A percentile compares a stretch with the other conserved stretches of the same genome.
phyloP scores from a whole-genome alignment of 805 yeast genomes.

The Hyphopichia homilentoma region DNA sequence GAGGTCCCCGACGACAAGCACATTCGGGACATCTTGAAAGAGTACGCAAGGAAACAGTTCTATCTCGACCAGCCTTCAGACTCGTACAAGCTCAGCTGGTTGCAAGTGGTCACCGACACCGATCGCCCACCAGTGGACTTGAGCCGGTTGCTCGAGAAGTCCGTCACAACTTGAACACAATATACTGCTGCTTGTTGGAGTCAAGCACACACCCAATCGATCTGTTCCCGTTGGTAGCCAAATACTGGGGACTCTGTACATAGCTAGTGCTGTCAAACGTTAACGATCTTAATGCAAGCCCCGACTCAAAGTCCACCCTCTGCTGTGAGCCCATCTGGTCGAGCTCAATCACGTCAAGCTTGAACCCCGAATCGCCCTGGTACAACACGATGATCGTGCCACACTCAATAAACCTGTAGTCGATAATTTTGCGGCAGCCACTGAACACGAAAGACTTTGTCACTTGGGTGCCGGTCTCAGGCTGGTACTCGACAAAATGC shows the following conservation, averaged over 20 bases:
- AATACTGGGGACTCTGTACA: conserved; percentile 22
- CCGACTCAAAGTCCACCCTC: conserved; percentile 3
- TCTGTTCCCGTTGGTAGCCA: conserved; percentile 28
- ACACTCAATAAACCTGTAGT: no score
- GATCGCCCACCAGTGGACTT: no score
- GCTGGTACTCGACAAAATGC: not conserved
- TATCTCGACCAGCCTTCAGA: conserved; percentile 15
- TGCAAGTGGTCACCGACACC: no score
- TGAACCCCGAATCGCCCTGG: not conserved
- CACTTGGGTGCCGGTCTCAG: not conserved
- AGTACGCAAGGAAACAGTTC: conserved; percentile 28
- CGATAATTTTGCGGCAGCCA: conserved; percentile 1
- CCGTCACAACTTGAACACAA: conserved; percentile 24
- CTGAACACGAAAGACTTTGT: not conserved
- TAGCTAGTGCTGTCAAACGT: conserved; percentile 7
- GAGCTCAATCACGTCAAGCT: conserved; percentile 4
- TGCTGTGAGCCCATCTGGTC: not conserved
- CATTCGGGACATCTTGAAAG: conserved; percentile 22
- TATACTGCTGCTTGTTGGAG: conserved; percentile 33
- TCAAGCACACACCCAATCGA: conserved; percentile 40
- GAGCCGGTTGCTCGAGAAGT: no score
- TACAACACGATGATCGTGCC: not conserved
- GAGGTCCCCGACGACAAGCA: conserved; percentile 28
- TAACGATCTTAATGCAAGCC: conserved; percentile 10
- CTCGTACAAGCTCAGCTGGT: conserved; percentile 18